These are phyloP conservation scores for Waitea zeae DNA, from an alignment of 1,284 basidiomycete genomes.

Conservation along the genomic window DNA sequence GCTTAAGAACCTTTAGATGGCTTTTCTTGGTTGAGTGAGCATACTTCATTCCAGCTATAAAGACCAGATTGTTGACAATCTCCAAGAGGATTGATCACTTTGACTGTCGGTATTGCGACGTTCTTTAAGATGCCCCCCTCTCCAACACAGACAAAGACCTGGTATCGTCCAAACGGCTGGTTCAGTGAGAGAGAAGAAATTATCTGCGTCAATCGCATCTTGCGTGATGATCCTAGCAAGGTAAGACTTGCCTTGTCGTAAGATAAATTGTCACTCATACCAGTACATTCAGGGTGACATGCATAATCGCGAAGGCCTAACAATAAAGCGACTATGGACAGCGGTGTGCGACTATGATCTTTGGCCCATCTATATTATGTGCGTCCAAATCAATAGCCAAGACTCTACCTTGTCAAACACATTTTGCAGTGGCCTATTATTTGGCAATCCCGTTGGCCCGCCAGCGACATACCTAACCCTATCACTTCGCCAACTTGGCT, in stretches of 20 bases:
- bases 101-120: conserved; percentile 36
- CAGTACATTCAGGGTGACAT: conserved; percentile 56
- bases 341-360: conserved; percentile 47
- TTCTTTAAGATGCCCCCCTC: conserved; percentile 57
- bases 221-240: conserved; percentile 6
- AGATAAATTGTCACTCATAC: no score
- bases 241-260: no score
- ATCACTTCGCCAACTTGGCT: conserved; percentile 17
- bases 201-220: conserved; percentile 25
- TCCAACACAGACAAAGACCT: conserved; percentile 49
- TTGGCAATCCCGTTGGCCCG: conserved; percentile 26
- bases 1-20: no score
- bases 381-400: conserved; percentile 15
- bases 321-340: conserved; percentile 30
- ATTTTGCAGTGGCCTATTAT: no score
- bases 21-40: no score
- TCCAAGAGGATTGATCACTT: conserved; percentile 31
- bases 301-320: conserved; percentile 63
- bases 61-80: no score
- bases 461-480: conserved; percentile 43
- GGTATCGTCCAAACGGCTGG: conserved; percentile 57
- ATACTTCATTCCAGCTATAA: no score
- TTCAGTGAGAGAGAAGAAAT: conserved; percentile 32
- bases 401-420: no score
- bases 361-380: conserved; percentile 55